These are phyloP conservation scores for Aureobasidium pullulans DNA, from an alignment of 2,329 filamentous ascomycete species.

Conservation along the genomic window DNA sequence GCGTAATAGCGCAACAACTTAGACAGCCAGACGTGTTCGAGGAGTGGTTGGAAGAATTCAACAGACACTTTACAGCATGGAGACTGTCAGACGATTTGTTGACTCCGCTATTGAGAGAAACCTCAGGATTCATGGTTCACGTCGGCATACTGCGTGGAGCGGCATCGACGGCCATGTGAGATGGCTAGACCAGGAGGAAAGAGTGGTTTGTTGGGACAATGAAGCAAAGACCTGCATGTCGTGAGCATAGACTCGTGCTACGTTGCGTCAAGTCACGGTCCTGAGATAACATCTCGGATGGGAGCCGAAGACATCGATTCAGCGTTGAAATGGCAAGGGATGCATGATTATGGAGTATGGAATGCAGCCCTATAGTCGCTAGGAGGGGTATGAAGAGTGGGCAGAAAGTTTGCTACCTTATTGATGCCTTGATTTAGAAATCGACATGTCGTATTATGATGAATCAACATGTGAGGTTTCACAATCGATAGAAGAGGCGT, in stretches of 20 bases:
- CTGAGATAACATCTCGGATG: background rate
- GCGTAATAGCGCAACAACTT: conserved; percentile 82
- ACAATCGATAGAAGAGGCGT: background rate
- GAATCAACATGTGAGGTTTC: background rate
- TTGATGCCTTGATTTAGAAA: background rate
- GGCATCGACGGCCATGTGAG: background rate
- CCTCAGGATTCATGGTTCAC: conserved; percentile 76
- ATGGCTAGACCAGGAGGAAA: background rate
- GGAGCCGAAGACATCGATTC: background rate
- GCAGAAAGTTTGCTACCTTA: background rate
- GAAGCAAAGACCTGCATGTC: background rate
- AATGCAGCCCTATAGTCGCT: background rate
- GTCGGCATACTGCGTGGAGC: conserved; percentile 52
- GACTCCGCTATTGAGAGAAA: conserved; percentile 50
- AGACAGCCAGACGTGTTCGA: conserved; percentile 80
- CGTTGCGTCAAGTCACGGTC: background rate
- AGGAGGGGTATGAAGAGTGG: background rate
- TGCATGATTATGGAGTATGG: background rate
- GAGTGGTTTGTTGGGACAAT: background rate
- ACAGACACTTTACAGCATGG: conserved; percentile 64
- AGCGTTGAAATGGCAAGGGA: background rate
- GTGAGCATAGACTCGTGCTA: conserved; percentile 1
- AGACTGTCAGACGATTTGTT: conserved; percentile 60
- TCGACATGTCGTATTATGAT: conserved; percentile 5
- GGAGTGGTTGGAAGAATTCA: conserved; percentile 66